These are phyloP conservation scores for Ceratobasidium theobromae DNA, from an alignment of 1,284 basidiomycete species.

Conservation along the genomic window DNA sequence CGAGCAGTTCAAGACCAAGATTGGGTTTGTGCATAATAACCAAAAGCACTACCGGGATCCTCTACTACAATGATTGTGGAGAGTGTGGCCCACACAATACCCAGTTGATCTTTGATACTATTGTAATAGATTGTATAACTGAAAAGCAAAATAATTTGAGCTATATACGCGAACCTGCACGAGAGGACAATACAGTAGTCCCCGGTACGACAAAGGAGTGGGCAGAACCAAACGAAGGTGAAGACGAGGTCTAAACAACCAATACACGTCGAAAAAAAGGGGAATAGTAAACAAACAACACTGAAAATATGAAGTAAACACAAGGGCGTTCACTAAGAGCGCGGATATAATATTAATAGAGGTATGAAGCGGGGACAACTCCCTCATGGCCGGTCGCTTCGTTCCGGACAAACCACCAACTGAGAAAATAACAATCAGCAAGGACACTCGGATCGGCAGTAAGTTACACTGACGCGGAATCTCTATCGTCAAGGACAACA, in stretches of 20 bases:
- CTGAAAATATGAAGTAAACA: slow-evolving; percentile 22
- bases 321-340: slow-evolving; percentile 12
- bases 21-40: slow-evolving; percentile 75
- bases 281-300: slow-evolving; percentile 3
- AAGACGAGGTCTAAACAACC: neutral
- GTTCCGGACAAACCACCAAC: slow-evolving; percentile 92
- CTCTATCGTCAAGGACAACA: slow-evolving; percentile 74
- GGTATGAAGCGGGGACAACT: slow-evolving; percentile 83
- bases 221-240: slow-evolving; percentile 22
- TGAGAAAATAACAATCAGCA: slow-evolving; percentile 42
- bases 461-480: slow-evolving; percentile 64
- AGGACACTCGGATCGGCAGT: slow-evolving; percentile 32
- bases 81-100: slow-evolving; percentile 4
- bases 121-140: slow-evolving; percentile 26
- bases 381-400: slow-evolving; percentile 76
- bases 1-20: slow-evolving; percentile 83
- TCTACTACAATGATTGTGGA: slow-evolving; percentile 39
- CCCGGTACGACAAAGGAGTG: slow-evolving; percentile 14
- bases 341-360: slow-evolving; percentile 32
- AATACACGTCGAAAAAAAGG: neutral
- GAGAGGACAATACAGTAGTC: slow-evolving; percentile 1
- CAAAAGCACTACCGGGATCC: slow-evolving; percentile 83
- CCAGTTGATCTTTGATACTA: slow-evolving; percentile 7
- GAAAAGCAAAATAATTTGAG: neutral
- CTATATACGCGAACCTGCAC: slow-evolving; percentile 26